Percentiles rank a stretch among this genome's conserved stretches.
Conservation (phyloP, 352 stramenopile species). For the Thraustochytrium striatum region DNA sequence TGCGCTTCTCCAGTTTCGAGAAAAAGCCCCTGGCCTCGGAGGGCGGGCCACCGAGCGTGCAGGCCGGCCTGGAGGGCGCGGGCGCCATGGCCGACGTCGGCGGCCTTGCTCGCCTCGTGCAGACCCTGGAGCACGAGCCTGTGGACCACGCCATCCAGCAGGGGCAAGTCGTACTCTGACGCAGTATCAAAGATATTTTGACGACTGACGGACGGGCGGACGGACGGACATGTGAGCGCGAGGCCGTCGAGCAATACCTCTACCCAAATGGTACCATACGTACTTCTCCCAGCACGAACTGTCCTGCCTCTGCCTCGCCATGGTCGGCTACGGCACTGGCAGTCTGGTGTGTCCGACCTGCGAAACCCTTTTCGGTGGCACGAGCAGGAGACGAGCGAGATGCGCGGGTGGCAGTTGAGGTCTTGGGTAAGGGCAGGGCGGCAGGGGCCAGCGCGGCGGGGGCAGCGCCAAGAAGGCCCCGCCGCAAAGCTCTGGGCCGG, state of each 20-base stretch:
- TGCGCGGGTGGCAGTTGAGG: neutral
- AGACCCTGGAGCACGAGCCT: too few relatives aligned
- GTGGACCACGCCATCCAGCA: neutral
- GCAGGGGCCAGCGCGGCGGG: slow-evolving; percentile 67
- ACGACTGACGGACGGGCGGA: neutral
- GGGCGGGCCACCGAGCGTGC: neutral
- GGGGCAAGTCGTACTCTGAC: neutral
- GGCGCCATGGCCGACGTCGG: neutral
- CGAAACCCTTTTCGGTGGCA: neutral
- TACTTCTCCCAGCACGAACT: neutral
- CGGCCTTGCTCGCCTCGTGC: too few relatives aligned
- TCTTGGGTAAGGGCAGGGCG: slow-evolving; percentile 62
- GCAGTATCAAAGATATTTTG: neutral
- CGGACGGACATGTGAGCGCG: neutral
- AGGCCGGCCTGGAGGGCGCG: neutral
- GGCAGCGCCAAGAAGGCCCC: slow-evolving; percentile 61
- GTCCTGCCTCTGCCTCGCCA: neutral
- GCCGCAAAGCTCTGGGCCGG: slow-evolving; percentile 43
- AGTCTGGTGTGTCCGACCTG: neutral
- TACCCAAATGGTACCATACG: neutral
- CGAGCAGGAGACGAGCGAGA: neutral
- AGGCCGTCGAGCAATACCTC: neutral
- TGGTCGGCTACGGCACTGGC: too few relatives aligned
- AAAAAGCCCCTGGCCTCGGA: neutral
- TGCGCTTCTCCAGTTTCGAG: too few relatives aligned